Percentiles rank a stretch among this genome's conserved stretches.
These are phyloP conservation scores for Gypsophila paniculata DNA, from an alignment of 179 eudicot species.

Conservation along the genomic window DNA sequence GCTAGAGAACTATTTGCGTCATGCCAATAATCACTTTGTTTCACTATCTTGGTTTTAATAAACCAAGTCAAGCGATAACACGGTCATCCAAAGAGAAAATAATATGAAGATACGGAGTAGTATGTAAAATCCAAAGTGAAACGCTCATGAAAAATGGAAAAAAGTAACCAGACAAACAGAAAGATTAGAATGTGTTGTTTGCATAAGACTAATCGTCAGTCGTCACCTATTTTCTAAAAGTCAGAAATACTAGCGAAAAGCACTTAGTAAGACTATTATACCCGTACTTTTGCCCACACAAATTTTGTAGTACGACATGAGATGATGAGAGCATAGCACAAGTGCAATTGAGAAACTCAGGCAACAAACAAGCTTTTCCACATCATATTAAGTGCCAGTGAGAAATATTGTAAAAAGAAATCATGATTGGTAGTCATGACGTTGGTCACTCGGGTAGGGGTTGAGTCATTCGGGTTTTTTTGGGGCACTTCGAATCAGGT, in stretches of 20 bases:
- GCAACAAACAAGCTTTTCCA: no score
- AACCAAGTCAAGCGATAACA: not conserved
- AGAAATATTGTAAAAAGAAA: no score
- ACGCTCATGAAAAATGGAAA: not conserved
- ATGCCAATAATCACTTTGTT: not conserved
- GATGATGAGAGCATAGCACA: no score
- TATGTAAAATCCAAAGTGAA: not conserved
- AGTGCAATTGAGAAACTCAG: no score
- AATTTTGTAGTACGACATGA: no score
- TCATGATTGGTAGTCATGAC: no score
- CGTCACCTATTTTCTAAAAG: not conserved
- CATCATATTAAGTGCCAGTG: no score
- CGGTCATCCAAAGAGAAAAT: not conserved
- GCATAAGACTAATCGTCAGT: not conserved
- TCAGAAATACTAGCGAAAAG: not conserved
- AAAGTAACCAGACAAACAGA: not conserved
- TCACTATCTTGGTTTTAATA: not conserved
- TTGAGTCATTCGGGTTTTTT: no score
- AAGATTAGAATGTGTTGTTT: not conserved
- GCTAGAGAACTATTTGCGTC: not conserved
- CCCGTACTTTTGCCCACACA: no score
- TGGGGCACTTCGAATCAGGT: no score
- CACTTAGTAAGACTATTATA: no score
- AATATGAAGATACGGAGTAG: not conserved
- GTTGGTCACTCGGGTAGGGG: no score